Conservation (phyloP, 2,329 filamentous ascomycete species). For the Rugonectria rugulosa region DNA sequence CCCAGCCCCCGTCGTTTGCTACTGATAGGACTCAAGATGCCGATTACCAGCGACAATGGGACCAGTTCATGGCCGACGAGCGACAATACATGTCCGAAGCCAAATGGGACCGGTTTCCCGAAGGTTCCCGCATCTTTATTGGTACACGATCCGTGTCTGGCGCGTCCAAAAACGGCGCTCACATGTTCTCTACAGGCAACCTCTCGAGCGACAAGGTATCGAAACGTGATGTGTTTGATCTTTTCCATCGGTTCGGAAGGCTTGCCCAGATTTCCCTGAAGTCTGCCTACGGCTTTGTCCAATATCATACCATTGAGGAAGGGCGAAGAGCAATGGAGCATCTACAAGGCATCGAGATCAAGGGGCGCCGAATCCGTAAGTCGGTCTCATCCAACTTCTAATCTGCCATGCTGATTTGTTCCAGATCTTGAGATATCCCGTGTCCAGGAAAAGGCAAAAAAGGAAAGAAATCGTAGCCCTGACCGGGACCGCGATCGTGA, state of each 20-base stretch:
- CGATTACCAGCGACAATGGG: conserved; percentile 72
- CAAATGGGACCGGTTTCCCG: conserved; percentile 82
- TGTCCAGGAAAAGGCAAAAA: conserved; percentile 76
- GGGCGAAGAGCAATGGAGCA: conserved; percentile 77
- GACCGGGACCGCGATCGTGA: conserved; percentile 58
- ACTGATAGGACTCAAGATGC: conserved; percentile 45
- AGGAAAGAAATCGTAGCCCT: conserved; percentile 67
- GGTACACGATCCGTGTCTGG: conserved; percentile 60
- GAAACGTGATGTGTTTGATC: conserved; percentile 91
- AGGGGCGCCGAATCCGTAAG: conserved; percentile 94
- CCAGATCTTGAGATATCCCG: conserved; percentile 90
- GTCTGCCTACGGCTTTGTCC: conserved; percentile 95
- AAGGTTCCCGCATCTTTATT: conserved; percentile 81
- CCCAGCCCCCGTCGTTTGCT: conserved; percentile 39
- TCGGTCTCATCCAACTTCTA: conserved; percentile 23
- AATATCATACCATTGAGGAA: conserved; percentile 81
- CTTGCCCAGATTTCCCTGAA: conserved; percentile 96
- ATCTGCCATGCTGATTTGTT: conserved; percentile 11
- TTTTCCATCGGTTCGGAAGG: conserved; percentile 85
- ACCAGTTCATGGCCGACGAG: conserved; percentile 76
- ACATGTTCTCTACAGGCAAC: conserved; percentile 69
- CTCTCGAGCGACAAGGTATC: conserved; percentile 91
- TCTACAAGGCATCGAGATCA: conserved; percentile 82
- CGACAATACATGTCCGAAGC: conserved; percentile 78
- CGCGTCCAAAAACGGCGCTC: conserved; percentile 36